A percentile compares a stretch with the other conserved stretches of the same genome.
Conservation (phyloP, 352 stramenopile species). For the Thalassiosira hispida region DNA sequence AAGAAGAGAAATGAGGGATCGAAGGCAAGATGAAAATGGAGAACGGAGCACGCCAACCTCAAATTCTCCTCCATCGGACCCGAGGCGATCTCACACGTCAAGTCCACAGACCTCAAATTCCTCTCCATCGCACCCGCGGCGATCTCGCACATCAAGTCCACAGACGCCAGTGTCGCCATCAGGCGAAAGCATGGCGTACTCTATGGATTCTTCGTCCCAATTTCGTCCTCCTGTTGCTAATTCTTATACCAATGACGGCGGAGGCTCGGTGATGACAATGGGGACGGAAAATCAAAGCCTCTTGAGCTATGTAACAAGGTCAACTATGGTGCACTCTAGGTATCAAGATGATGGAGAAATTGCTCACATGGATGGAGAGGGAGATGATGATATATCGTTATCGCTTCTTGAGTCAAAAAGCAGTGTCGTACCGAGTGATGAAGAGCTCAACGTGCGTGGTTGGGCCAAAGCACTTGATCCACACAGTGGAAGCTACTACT, state of each 20-base stretch:
- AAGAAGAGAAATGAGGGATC: slow-evolving; percentile 58
- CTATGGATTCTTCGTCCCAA: slow-evolving; percentile 63
- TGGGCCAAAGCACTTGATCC: slow-evolving; percentile 84
- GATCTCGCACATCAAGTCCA: slow-evolving; percentile 5
- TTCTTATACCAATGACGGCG: slow-evolving; percentile 34
- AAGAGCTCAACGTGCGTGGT: slow-evolving; percentile 79
- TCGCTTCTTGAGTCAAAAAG: slow-evolving; percentile 70
- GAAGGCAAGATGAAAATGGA: slow-evolving; percentile 55
- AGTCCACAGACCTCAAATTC: slow-evolving; percentile 9
- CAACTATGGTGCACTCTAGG: slow-evolving; percentile 51
- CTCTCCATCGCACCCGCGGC: slow-evolving; percentile 22
- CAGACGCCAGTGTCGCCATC: slow-evolving; percentile 26
- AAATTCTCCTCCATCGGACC: slow-evolving; percentile 20
- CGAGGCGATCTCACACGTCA: slow-evolving; percentile 9
- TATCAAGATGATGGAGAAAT: slow-evolving; percentile 37
- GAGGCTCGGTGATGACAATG: slow-evolving; percentile 49
- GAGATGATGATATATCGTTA: slow-evolving; percentile 63
- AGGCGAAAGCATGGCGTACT: slow-evolving; percentile 73
- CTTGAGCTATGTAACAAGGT: slow-evolving; percentile 65
- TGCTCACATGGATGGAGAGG: slow-evolving; percentile 7
- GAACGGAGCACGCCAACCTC: slow-evolving; percentile 16
- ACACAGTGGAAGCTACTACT: slow-evolving; percentile 83
- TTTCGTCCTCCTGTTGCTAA: slow-evolving; percentile 14
- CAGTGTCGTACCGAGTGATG: slow-evolving; percentile 73
- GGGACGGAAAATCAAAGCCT: slow-evolving; percentile 62